phyloP scores from a whole-genome alignment of 441 rosid species.

The Biscutella laevigata region DNA sequence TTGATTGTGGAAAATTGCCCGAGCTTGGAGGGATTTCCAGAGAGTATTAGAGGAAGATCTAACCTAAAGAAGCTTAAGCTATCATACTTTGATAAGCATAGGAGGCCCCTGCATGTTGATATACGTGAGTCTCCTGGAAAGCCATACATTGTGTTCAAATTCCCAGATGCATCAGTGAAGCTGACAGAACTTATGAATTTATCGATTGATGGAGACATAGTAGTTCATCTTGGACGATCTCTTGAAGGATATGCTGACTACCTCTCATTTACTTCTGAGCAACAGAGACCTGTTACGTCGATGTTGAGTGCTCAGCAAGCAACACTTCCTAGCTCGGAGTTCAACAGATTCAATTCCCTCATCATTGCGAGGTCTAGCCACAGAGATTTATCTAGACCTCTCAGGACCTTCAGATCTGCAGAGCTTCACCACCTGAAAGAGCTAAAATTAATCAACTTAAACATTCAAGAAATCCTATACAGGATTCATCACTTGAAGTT shows the following conservation, averaged over 20 bases:
- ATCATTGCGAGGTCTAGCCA: slow-evolving; percentile 3
- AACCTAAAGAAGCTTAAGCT: neutral
- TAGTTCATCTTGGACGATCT: too few relatives aligned
- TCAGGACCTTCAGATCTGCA: too few relatives aligned
- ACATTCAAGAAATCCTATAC: neutral
- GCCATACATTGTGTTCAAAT: neutral
- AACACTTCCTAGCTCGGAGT: neutral
- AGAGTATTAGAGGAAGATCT: neutral
- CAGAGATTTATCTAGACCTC: too few relatives aligned
- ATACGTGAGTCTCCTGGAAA: neutral
- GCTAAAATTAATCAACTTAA: slow-evolving; percentile 14
- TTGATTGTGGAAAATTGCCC: slow-evolving; percentile 3
- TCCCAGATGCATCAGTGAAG: slow-evolving; percentile 4
- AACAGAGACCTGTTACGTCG: neutral
- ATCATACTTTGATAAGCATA: neutral
- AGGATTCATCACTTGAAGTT: neutral
- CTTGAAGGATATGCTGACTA: slow-evolving; percentile 14
- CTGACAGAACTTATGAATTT: neutral
- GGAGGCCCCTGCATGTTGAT: neutral
- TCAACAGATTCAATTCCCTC: neutral
- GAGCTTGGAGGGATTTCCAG: neutral
- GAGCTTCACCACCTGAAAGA: neutral
- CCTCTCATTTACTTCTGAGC: slow-evolving; percentile 4
- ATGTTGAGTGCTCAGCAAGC: neutral
- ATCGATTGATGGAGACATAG: neutral